Conservation (phyloP, 306 rosid genomes). For the Biancaea sappan region DNA sequence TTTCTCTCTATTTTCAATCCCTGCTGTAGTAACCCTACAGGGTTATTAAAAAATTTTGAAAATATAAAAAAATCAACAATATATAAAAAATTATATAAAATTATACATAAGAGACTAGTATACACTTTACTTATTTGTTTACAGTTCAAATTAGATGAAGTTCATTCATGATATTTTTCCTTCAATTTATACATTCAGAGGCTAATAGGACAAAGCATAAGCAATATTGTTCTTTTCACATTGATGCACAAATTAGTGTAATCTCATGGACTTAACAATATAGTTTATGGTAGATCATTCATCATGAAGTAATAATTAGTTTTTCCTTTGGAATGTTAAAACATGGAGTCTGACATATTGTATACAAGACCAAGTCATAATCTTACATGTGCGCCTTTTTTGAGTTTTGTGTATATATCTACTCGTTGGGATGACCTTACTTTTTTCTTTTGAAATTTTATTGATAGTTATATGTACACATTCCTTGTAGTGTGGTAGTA, state of each 20-base stretch:
- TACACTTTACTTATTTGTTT: neutral
- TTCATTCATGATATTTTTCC: neutral
- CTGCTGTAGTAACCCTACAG: too few relatives aligned
- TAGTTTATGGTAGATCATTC: neutral
- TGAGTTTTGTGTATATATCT: neutral
- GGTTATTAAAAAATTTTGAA: too few relatives aligned
- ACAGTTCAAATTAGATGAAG: neutral
- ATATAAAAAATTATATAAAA: too few relatives aligned
- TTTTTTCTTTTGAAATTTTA: too few relatives aligned
- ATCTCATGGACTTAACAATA: neutral
- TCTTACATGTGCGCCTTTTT: neutral
- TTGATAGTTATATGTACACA: too few relatives aligned
- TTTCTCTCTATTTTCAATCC: too few relatives aligned
- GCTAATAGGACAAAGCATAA: neutral
- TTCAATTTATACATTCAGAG: neutral
- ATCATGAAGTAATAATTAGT: neutral
- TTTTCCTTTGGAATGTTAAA: neutral
- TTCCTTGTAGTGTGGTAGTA: too few relatives aligned
- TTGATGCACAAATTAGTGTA: neutral
- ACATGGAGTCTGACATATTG: neutral
- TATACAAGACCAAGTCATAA: neutral
- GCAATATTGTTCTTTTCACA: neutral
- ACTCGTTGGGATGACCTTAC: too few relatives aligned
- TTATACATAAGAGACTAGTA: too few relatives aligned
- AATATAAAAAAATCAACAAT: too few relatives aligned